Percentiles rank a stretch among this genome's conserved stretches.
Evolutionary conservation across 768 basidiomycete genomes (phyloP).

Genomic region (Boletus rubroflammeus): DNA sequence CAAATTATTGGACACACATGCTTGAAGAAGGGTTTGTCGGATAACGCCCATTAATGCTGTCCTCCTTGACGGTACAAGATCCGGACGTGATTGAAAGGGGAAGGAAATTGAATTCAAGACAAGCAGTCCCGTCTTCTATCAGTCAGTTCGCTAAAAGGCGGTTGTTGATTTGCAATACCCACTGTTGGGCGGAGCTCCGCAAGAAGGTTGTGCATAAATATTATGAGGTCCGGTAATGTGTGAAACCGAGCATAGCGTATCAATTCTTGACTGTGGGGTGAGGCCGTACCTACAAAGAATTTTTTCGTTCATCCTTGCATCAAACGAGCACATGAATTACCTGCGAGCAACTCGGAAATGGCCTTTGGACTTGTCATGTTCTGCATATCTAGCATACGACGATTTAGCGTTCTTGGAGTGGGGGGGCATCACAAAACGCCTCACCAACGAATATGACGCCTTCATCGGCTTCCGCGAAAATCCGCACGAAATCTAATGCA

Average conservation of each 20-base stretch:
- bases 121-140: slow-evolving; percentile 47
- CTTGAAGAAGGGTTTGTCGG: slow-evolving; percentile 49
- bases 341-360: slow-evolving; percentile 30
- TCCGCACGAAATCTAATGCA: slow-evolving; percentile 46
- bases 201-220: slow-evolving; percentile 54
- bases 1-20: slow-evolving; percentile 44
- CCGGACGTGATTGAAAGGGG: slow-evolving; percentile 53
- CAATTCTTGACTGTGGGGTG: slow-evolving; percentile 23
- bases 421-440: neutral
- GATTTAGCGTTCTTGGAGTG: slow-evolving; percentile 1
- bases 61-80: slow-evolving; percentile 38
- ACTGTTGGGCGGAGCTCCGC: slow-evolving; percentile 50
- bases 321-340: slow-evolving; percentile 18
- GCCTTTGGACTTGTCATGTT: slow-evolving; percentile 41
- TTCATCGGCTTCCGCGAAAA: slow-evolving; percentile 45
- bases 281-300: slow-evolving; percentile 41
- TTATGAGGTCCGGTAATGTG: slow-evolving; percentile 50
- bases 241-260: slow-evolving; percentile 35
- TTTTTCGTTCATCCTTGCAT: slow-evolving; percentile 3
- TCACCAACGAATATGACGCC: slow-evolving; percentile 67
- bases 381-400: slow-evolving; percentile 41
- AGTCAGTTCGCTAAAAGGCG: slow-evolving; percentile 9
- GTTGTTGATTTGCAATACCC: slow-evolving; percentile 18
- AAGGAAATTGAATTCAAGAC: slow-evolving; percentile 67
- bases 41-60: slow-evolving; percentile 47